These are phyloP conservation scores for Nymphaea thermarum DNA, from an alignment of 164 flowering plant species.

Conservation along the genomic window DNA sequence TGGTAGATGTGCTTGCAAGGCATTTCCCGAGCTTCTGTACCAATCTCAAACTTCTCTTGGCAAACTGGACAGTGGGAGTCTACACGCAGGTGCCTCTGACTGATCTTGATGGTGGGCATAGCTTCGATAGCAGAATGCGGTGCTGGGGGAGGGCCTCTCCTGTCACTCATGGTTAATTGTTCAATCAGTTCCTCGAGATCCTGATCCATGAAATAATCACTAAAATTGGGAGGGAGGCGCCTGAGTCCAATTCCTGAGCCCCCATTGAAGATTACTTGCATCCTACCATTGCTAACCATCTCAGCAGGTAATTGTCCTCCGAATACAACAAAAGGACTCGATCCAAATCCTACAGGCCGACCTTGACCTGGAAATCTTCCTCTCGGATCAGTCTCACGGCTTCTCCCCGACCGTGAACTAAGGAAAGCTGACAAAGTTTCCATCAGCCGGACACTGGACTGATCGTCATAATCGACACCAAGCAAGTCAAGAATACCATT, in stretches of 20 bases:
- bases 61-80: conserved; percentile 82
- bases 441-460: conserved; percentile 37
- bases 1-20: conserved; percentile 79
- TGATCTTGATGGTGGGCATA: conserved; percentile 67
- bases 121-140: conserved; percentile 59
- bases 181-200: conserved; percentile 71
- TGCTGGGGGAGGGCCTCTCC: conserved; percentile 73
- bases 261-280: conserved; percentile 51
- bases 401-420: conserved; percentile 42
- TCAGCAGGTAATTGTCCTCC: conserved; percentile 66
- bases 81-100: conserved; percentile 52
- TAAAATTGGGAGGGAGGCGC: conserved; percentile 34
- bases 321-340: conserved; percentile 58
- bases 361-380: conserved; percentile 26
- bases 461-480: conserved; percentile 29
- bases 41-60: conserved; percentile 65
- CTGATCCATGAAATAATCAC: conserved; percentile 73
- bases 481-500: conserved; percentile 30
- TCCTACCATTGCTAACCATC: conserved; percentile 47
- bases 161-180: conserved; percentile 40
- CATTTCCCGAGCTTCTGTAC: conserved; percentile 63
- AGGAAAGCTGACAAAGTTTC: conserved; percentile 68
- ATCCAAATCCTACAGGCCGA: conserved; percentile 23
- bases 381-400: conserved; percentile 28
- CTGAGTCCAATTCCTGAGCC: conserved; percentile 50